Conservation (phyloP, 768 basidiomycete genomes). For the Chlorophyllum brunneum region DNA sequence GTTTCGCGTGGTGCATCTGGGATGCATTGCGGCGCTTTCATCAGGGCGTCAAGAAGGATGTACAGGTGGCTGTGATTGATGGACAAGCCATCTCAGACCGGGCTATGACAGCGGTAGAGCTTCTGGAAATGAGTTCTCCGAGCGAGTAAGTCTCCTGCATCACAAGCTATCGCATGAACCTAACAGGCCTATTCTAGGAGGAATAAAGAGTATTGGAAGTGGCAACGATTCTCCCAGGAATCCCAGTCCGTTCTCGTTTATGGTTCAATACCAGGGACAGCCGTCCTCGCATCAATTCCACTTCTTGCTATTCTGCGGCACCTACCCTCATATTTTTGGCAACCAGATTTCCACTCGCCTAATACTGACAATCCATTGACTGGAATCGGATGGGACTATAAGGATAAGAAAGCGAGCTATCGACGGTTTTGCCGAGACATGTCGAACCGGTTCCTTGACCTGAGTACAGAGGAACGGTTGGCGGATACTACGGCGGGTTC, state of each 20-base stretch:
- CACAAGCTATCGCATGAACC: conserved; percentile 3
- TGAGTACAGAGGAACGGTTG: conserved; percentile 51
- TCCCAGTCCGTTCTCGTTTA: conserved; percentile 74
- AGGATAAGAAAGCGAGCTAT: conserved; percentile 55
- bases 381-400: conserved; percentile 50
- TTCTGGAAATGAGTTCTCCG: conserved; percentile 48
- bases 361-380: conserved; percentile 29
- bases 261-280: conserved; percentile 60
- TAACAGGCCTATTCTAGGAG: conserved; percentile 36
- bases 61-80: conserved; percentile 80
- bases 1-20: conserved; percentile 81
- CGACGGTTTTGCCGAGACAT: conserved; percentile 70
- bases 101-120: conserved; percentile 62
- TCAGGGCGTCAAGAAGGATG: conserved; percentile 65
- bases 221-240: conserved; percentile 71
- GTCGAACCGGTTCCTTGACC: conserved; percentile 56
- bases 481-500: conserved; percentile 66
- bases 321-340: conserved; percentile 69
- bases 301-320: conserved; percentile 59
- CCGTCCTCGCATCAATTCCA: conserved; percentile 68
- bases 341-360: conserved; percentile 21
- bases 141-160: conserved; percentile 46
- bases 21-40: conserved; percentile 77
- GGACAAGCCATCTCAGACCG: conserved; percentile 51
- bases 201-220: conserved; percentile 65